Percentiles rank a stretch among this genome's conserved stretches.
These are phyloP conservation scores for Agroathelia rolfsii DNA, from an alignment of 1,284 basidiomycete species.

Conservation along the genomic window DNA sequence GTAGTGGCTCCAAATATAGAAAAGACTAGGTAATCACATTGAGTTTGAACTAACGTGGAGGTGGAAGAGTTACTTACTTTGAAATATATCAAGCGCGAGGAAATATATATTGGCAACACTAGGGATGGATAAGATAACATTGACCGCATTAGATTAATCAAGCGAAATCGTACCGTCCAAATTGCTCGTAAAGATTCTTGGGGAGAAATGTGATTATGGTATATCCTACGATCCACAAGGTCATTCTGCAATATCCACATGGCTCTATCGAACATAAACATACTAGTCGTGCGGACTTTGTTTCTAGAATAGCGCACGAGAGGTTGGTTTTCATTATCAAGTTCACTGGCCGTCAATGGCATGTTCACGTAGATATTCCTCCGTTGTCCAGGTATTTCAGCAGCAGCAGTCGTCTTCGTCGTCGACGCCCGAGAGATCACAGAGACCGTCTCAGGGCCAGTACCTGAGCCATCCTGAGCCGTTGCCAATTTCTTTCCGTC, in stretches of 20 bases:
- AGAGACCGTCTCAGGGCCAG: too few species aligned
- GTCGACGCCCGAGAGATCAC: too few species aligned
- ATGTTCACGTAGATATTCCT: conserved; percentile 79
- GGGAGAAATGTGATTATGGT: conserved; percentile 87
- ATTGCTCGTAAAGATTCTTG: conserved; percentile 91
- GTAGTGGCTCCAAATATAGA: conserved; percentile 85
- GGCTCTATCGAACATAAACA: conserved; percentile 16
- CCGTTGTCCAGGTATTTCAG: conserved; percentile 45
- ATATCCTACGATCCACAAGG: conserved; percentile 53
- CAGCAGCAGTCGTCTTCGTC: too few species aligned
- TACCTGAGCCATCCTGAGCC: conserved; percentile 10
- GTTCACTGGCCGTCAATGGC: conserved; percentile 52
- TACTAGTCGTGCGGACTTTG: conserved; percentile 91
- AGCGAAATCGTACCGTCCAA: conserved; percentile 58
- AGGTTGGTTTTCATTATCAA: conserved; percentile 71
- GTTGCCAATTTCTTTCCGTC: conserved; percentile 33
- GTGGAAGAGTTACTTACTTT: conserved; percentile 57
- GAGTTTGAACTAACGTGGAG: too few species aligned
- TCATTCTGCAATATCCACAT: conserved; percentile 7
- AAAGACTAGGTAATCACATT: conserved; percentile 68
- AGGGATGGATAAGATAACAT: too few species aligned
- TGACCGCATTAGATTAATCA: conserved; percentile 10
- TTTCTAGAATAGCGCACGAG: conserved; percentile 75
- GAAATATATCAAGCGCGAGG: conserved; percentile 73
- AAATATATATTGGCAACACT: conserved; percentile 93